These are phyloP conservation scores for Rubroboletus satanas DNA, from an alignment of 768 basidiomycete species.

Conservation along the genomic window DNA sequence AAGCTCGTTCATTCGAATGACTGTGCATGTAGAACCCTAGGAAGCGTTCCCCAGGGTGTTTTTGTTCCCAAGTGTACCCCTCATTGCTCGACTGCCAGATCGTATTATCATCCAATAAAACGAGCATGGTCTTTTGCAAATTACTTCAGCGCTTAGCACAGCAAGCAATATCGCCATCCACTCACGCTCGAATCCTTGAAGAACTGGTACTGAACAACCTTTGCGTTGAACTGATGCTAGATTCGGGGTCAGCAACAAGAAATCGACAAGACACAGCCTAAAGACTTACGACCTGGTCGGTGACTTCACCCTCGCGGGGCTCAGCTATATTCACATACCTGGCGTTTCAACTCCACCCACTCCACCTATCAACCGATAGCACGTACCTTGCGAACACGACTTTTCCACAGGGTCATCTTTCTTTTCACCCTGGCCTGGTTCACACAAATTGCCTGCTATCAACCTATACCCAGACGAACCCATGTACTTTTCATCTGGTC, in stretches of 20 bases:
- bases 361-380: not conserved
- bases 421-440: slow-evolving; percentile 47
- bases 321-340: slow-evolving; percentile 46
- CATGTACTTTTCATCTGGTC: slow-evolving; percentile 57
- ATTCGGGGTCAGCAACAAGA: slow-evolving; percentile 7
- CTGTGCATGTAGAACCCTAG: slow-evolving; percentile 85
- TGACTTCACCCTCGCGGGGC: slow-evolving; percentile 73
- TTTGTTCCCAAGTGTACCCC: slow-evolving; percentile 84
- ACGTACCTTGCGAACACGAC: slow-evolving; percentile 70
- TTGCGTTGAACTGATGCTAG: slow-evolving; percentile 63
- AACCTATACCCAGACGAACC: slow-evolving; percentile 92
- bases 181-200: slow-evolving; percentile 75
- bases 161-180: not conserved
- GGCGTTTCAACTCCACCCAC: not conserved
- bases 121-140: slow-evolving; percentile 65
- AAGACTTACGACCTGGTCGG: slow-evolving; percentile 64
- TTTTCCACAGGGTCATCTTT: slow-evolving; percentile 73
- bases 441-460: slow-evolving; percentile 91
- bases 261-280: not conserved
- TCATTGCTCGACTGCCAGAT: slow-evolving; percentile 97
- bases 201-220: slow-evolving; percentile 75
- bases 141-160: not conserved
- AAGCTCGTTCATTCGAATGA: slow-evolving; percentile 77
- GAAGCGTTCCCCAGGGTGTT: slow-evolving; percentile 59
- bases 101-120: slow-evolving; percentile 68